These are phyloP conservation scores for Coffea humblotiana DNA, from an alignment of 305 asterid species.

Conservation along the genomic window DNA sequence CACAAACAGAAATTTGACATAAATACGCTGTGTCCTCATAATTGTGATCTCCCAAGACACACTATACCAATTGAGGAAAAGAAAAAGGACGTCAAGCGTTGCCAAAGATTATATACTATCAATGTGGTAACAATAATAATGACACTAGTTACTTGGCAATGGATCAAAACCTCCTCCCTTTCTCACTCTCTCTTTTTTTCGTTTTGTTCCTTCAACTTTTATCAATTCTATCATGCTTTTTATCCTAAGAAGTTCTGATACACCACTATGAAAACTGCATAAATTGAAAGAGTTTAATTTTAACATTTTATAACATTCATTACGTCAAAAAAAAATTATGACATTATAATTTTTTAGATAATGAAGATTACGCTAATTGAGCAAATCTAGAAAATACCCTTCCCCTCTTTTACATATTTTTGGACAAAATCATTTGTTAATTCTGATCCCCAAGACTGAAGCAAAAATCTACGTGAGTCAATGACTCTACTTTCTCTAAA, in stretches of 20 bases:
- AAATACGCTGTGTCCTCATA: not conserved
- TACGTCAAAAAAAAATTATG: not conserved
- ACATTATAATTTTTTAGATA: not conserved
- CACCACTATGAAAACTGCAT: not conserved
- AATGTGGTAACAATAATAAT: no score
- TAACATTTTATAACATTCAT: not conserved
- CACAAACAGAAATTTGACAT: constrained; percentile 11
- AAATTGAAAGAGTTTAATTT: not conserved
- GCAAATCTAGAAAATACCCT: not conserved
- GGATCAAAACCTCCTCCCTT: not conserved
- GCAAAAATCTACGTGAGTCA: not conserved
- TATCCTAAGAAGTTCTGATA: no score
- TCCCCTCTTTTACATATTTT: not conserved
- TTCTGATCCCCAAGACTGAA: not conserved
- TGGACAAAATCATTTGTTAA: not conserved
- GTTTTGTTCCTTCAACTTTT: not conserved
- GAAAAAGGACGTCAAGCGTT: not conserved
- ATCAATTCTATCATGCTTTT: not conserved
- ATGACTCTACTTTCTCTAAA: not conserved
- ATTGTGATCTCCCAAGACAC: not conserved
- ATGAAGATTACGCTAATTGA: not conserved
- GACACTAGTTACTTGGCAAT: no score
- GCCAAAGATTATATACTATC: not conserved
- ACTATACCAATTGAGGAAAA: not conserved
- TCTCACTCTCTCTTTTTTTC: not conserved